Evolutionary conservation across 2,329 filamentous ascomycete genomes (phyloP), one percentile per base, ranked within the genome.

Genomic region (Exutisphaerella laricina): DNA sequence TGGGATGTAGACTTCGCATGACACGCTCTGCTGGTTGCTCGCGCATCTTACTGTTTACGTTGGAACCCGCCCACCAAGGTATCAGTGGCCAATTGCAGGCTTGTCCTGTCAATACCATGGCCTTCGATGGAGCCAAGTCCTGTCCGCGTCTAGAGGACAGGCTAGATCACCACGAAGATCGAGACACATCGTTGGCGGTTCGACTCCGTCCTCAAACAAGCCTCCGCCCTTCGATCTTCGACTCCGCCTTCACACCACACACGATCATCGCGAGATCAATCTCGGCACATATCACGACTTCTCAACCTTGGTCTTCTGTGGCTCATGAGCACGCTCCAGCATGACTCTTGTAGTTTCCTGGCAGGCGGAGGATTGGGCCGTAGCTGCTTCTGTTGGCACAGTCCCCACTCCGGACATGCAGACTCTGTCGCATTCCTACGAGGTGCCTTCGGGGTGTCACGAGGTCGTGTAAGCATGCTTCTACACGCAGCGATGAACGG

Each of bases 11-110:
- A 12, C 13, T n/a, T n/a, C n/a, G n/a, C 33, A 35, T 35, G 33
- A 35, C 20, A 21, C 33, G 33, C 33, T 35, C 33, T 35, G 33
- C 21, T 20, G 21, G 33, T 20, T 35, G 17, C n/a, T 20, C 33
- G 14, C 5, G 23, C 18, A 14, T 23, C 33, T 35, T 35, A n/a
- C n/a, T n/a, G n/a, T n/a, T n/a, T n/a, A n/a, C 20, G 18, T 35
- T 23, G 33, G 33, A 7, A 21, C 9, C 23, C n/a, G 17, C 17
- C 17, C 16, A 23, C n/a, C 18, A n/a, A 18, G 18, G 33, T 26
- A 26, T 22, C 33, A 12, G 33, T 22, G 33, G 33, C 33, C 33
- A 35, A 23, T 23, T 35, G 33, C 16, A 20, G 20, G 9, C 8
- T 12, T 8, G 9, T 7, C 8, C 7, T 23, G 14, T 23, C 14